Base-by-base conservation (phyloP, 768 basidiomycete species). In the Boletus reticulatus region DNA sequence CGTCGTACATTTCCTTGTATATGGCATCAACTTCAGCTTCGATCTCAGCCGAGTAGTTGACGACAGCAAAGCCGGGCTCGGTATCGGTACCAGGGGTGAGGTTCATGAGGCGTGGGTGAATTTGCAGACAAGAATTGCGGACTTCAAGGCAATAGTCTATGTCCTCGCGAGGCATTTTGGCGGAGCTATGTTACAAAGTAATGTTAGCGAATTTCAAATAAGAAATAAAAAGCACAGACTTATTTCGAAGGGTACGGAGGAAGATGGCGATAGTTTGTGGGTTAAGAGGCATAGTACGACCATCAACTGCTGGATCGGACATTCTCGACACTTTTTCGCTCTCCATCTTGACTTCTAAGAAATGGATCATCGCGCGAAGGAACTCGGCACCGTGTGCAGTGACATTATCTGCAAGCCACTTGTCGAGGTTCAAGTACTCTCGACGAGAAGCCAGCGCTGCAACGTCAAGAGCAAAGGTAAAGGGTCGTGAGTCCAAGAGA, bases 1-100 rank as follows among this genome's bases (percentile, higher is more conserved):
- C 92, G 69, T 94, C 91, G 72, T 98, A 99, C 94, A 99, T 97
- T 72, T 94, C 87, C 72, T 94, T 94, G 80, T 96, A 98, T 69
- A 97, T 94, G 50, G 84, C 80, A 62, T 98, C 97, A 53, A 97
- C 94, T 73, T 98, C 94, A 12, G 84, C 78, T 70, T 97, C 93
- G 52, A 96, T 89, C 63, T 98, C 95, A 46, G 87, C 73, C 7
- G 91, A 79, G 74, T 97, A 98, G 55, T 78, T 86, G 68, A 95
- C 85, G 20, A 97, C 95, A 6, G 84, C 80, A 69, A 96, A 89
- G 22, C 95, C 96, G 20, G 94, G 94, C 68, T 98, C 96, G 22
- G 82, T 79, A 58, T 98, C 94, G 20, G 86, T 82, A 41, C 85
- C 85, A 19, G 97, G 95, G 19, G 83, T 82, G 20, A 99, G 82